phyloP scores from a whole-genome alignment of 345 rosid species.

The Brassica incana region DNA sequence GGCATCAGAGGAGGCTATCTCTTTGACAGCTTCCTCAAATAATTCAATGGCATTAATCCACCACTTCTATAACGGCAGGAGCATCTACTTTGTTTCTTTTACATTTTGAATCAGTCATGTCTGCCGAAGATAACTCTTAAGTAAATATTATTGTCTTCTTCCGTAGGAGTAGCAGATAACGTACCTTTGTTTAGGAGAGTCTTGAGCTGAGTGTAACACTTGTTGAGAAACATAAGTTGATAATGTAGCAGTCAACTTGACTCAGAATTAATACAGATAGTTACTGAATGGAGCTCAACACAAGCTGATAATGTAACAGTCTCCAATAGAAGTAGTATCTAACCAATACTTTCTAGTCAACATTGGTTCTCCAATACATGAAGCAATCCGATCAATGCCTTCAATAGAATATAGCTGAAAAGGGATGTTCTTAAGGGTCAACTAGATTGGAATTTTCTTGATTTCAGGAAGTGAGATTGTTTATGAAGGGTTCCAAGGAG shows the following conservation, averaged over 20 bases:
- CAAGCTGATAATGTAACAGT: background rate
- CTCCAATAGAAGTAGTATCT: background rate
- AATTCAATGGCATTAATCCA: background rate
- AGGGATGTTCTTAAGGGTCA: too few species aligned
- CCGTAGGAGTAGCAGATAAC: background rate
- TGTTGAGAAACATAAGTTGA: background rate
- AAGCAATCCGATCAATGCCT: background rate
- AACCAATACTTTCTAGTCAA: background rate
- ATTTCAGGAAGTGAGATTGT: too few species aligned
- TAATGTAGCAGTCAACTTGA: background rate
- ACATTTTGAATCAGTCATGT: background rate
- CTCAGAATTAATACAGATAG: background rate
- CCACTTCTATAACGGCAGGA: background rate
- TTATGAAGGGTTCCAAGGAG: too few species aligned
- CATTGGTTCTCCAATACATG: background rate
- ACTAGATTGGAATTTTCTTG: too few species aligned
- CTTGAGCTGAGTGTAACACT: background rate
- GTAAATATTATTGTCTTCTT: background rate
- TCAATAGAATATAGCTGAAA: background rate
- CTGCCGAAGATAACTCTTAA: background rate
- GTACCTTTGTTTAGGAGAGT: background rate
- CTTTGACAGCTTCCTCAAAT: background rate
- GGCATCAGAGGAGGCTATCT: background rate
- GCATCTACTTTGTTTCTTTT: background rate
- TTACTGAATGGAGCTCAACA: too few species aligned